Percentiles rank a stretch among this genome's conserved stretches.
phyloP scores from a whole-genome alignment of 176 grass and related monocot species.

The Pharus latifolius region DNA sequence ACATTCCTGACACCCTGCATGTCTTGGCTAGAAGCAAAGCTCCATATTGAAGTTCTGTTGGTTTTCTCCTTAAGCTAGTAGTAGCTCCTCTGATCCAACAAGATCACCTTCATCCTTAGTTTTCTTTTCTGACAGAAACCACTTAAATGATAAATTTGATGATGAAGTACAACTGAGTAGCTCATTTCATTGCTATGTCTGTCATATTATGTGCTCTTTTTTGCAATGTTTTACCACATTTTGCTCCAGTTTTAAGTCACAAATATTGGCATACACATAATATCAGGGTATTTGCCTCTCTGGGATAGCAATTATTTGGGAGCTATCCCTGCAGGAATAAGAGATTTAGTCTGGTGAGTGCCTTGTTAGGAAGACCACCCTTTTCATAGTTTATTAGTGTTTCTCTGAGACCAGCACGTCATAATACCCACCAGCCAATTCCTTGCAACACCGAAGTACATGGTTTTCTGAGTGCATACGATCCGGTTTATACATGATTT shows the following conservation, averaged over 20 bases:
- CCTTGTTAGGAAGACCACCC: no score
- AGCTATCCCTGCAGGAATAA: neutral
- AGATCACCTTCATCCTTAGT: neutral
- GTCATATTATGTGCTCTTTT: neutral
- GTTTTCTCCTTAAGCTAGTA: no score
- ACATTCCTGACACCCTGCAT: no score
- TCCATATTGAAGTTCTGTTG: no score
- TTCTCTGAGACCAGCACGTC: neutral
- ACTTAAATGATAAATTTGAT: slow-evolving; percentile 11
- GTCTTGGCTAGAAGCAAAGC: no score
- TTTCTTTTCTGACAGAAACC: neutral
- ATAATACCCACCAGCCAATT: no score
- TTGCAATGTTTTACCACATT: neutral
- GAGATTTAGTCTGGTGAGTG: neutral
- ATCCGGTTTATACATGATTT: no score
- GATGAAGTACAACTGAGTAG: neutral
- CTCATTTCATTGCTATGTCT: neutral
- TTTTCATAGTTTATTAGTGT: neutral
- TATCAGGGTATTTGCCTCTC: slow-evolving; percentile 12
- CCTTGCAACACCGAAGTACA: no score
- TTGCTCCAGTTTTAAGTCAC: no score
- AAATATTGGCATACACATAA: no score
- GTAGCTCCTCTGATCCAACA: no score
- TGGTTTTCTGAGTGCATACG: no score
- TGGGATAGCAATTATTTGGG: neutral